Evolutionary conservation across 1,284 basidiomycete species (phyloP), one percentile per base, ranked within the genome.

Genomic region (Ganoderma lingzhi): DNA sequence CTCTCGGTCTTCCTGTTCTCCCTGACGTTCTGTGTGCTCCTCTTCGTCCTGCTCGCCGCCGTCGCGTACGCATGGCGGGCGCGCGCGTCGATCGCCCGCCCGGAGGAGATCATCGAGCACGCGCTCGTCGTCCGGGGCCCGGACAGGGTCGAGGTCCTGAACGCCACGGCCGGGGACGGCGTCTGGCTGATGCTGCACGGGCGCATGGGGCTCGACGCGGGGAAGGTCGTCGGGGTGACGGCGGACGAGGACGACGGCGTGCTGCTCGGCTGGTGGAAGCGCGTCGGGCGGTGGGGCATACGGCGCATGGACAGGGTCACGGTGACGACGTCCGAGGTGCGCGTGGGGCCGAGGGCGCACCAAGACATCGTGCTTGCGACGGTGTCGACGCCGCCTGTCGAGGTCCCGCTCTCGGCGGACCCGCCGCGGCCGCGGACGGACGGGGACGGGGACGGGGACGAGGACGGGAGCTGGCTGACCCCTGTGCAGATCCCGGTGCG

Each of bases 41-140:
- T 82, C 9, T 82, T 87, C 63, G 74, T 86, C 15, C 63, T 85
- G 2, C 53, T 88, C 9, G 82, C 81, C 1, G 71, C 91, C 35
- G 78, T 93, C 9, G 87, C 86, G 6, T 92, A 87, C 81, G 88
- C 89, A 1, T 93, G 92, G 74, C 86, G 87, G 39, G 82, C 90
- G 19, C 84, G 84, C 53, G 85, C 87, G 0, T 84, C 87, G 12
- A 78, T 80, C 66, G 74, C 88, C n/a, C 85, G 88, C 2, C 83
- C 88, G 10, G 85, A 92, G 69, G 86, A 88, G 69, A 79, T 92
- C 65, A 76, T 93, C 53, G 79, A 87, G 45, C 80, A 84, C 28
- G 86, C 86, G n/a, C 76, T 93, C 10, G 82, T 87, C 10, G 79
- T 91, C 55, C 78, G 82, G 61, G 90, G 90, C 0, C 92, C 92